Conservation (phyloP, 768 basidiomycete species). For the Rubroboletus satanas region DNA sequence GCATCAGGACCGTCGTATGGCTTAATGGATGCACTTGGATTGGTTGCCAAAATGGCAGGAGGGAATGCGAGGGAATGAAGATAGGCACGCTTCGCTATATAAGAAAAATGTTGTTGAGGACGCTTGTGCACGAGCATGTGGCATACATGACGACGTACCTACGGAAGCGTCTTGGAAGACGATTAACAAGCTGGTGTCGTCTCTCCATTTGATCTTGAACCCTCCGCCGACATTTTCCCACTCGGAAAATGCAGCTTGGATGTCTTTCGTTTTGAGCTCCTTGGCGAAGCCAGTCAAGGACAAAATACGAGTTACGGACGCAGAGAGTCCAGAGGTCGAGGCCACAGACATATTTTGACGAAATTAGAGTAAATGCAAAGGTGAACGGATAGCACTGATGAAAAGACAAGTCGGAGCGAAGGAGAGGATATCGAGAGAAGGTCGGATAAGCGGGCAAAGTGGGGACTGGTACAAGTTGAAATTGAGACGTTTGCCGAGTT, state of each 20-base stretch:
- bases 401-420: conserved; percentile 4
- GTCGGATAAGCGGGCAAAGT: conserved; percentile 12
- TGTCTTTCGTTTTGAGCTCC: conserved; percentile 96
- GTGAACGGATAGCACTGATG: conserved; percentile 1
- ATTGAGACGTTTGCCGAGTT: conserved; percentile 24
- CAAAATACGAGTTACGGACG: conserved; percentile 94
- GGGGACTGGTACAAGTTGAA: conserved; percentile 7
- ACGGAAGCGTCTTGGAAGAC: conserved; percentile 89
- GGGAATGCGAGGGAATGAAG: conserved; percentile 84
- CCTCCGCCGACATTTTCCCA: conserved; percentile 86
- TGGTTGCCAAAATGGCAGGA: conserved; percentile 60
- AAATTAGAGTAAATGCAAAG: conserved; percentile 6
- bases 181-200: conserved; percentile 92
- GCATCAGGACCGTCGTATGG: conserved; percentile 97
- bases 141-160: conserved; percentile 56
- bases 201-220: conserved; percentile 98
- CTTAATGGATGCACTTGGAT: conserved; percentile 59
- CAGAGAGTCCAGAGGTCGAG: conserved; percentile 79
- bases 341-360: conserved; percentile 50
- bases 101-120: neutral
- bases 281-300: conserved; percentile 89
- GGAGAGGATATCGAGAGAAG: conserved; percentile 15
- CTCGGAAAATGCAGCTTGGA: conserved; percentile 85
- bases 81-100: conserved; percentile 45
- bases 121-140: neutral